phyloP scores from a whole-genome alignment of 352 stramenopile species.

The Saprolegnia parasitica region DNA sequence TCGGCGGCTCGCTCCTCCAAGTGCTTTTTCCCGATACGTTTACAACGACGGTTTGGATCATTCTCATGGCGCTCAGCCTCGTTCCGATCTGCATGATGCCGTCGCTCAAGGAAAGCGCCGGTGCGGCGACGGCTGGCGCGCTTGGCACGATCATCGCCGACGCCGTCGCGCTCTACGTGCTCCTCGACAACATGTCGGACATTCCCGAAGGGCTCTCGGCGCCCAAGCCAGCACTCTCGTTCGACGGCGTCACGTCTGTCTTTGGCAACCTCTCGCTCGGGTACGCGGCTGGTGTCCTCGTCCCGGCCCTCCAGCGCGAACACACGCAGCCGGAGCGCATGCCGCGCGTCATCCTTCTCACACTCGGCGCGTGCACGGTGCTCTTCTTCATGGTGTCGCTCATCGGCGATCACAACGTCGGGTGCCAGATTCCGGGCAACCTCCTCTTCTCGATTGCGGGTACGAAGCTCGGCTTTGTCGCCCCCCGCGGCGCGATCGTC shows the following conservation, averaged over 20 bases:
- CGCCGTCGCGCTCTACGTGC: slow-evolving; percentile 19
- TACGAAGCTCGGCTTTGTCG: slow-evolving; percentile 40
- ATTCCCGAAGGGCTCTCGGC: slow-evolving; percentile 2
- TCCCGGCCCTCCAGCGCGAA: slow-evolving; percentile 25
- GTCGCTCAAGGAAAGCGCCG: slow-evolving; percentile 29
- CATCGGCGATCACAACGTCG: slow-evolving; percentile 43
- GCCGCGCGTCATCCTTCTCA: slow-evolving; percentile 27
- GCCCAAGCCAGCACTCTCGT: slow-evolving; percentile 8
- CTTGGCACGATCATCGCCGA: slow-evolving; percentile 26
- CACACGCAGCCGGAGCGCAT: slow-evolving; percentile 25
- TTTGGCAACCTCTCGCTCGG: too few relatives aligned
- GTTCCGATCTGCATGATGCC: slow-evolving; percentile 26
- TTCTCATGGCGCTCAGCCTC: slow-evolving; percentile 26
- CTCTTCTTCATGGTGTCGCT: slow-evolving; percentile 36
- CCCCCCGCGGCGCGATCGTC: slow-evolving; percentile 40
- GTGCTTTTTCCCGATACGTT: slow-evolving; percentile 20
- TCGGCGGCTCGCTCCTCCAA: slow-evolving; percentile 13
- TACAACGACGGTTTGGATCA: slow-evolving; percentile 20
- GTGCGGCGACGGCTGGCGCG: slow-evolving; percentile 16
- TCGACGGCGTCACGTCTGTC: slow-evolving; percentile 6
- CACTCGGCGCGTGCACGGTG: slow-evolving; percentile 12
- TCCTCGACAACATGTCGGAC: slow-evolving; percentile 10
- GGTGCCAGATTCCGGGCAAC: slow-evolving; percentile 30
- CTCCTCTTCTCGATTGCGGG: slow-evolving; percentile 73
- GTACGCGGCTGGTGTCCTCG: slow-evolving; percentile 27